A percentile compares a stretch with the other conserved stretches of the same genome.
Evolutionary conservation across 2,329 filamentous ascomycete genomes (phyloP).

Genomic region (Teratosphaeria pseudoeucalypti): DNA sequence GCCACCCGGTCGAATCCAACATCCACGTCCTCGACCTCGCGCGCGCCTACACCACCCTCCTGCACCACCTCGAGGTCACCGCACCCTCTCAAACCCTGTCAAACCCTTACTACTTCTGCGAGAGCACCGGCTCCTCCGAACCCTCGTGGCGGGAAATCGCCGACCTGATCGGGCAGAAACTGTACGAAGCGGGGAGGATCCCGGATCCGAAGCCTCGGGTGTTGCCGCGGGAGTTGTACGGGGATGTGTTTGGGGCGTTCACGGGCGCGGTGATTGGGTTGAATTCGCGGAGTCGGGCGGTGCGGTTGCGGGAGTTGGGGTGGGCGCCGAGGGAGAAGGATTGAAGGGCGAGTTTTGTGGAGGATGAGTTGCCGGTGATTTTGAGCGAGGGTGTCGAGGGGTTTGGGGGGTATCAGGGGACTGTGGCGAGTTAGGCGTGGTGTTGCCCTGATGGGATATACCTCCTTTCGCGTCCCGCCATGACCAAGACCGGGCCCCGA

Average conservation of each 20-base stretch:
- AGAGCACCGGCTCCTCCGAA: conserved; percentile 31
- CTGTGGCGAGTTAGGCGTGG: background rate
- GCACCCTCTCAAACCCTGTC: conserved; percentile 23
- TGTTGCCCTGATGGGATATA: background rate
- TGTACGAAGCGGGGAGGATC: conserved; percentile 31
- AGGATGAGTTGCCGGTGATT: conserved; percentile 35
- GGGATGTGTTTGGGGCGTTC: conserved; percentile 31
- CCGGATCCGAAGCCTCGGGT: conserved; percentile 26
- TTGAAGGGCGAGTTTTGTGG: conserved; percentile 27
- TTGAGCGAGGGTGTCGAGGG: conserved; percentile 14
- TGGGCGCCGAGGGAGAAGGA: conserved; percentile 38
- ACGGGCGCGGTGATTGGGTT: conserved; percentile 30
- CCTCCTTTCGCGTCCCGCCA: background rate
- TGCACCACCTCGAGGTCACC: conserved; percentile 35
- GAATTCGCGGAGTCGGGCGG: conserved; percentile 32
- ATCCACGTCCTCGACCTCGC: conserved; percentile 42
- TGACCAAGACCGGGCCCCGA: background rate
- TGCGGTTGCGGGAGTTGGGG: conserved; percentile 35
- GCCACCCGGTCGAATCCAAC: conserved; percentile 31
- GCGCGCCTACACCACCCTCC: conserved; percentile 33
- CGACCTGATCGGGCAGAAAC: conserved; percentile 26
- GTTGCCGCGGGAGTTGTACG: conserved; percentile 29
- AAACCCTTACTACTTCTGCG: conserved; percentile 43
- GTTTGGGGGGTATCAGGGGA: background rate
- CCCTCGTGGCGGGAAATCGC: conserved; percentile 35